Evolutionary conservation across 345 rosid genomes (phyloP), one percentile per base, ranked within the genome.

Genomic region (Trapa incisa): DNA sequence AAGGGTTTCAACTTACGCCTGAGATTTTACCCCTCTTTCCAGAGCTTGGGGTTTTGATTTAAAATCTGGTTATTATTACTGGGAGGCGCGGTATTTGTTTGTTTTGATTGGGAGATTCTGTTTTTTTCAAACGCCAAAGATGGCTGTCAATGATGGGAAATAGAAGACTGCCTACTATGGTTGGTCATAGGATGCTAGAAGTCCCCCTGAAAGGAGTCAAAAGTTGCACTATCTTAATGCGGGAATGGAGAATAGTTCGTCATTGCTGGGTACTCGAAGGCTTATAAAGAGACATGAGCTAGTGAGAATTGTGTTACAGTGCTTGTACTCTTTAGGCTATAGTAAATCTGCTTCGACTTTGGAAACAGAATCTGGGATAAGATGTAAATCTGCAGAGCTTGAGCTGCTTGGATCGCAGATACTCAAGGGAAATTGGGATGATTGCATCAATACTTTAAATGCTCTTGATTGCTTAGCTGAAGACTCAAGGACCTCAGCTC

Each of bases 281-380:
- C 69, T 89, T 4, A 71, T 90, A 65, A 84, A 75, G 70, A 80
- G 77, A 73, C 80, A 78, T 42, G 98, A 93, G 71, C 83, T 93
- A 45, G 62, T 88, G 4, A 80, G 94, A 72, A 73, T 88, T 65
- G 70, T 93, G 36, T 73, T 93, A 64, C 96, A 89, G 61, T 83
- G 87, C 67, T 83, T 93, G 45, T 81, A 86, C 79, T 80, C 97
- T 0, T 78, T 88, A 70, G 97, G 98, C 13, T 89, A 77, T 74
- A 78, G 76, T 37, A 85, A 71, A 54, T 86, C 96, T 12, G 97
- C 89, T 70, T 81, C 84, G 48, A 80, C 81, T 73, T 65, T 90
- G 71, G 97, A 93, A 73, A 56, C 37, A 0, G 97, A 93, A 78
- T 89, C 96, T 0, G 80, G 84, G 47, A 61, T 88, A 66, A 73